phyloP scores from a whole-genome alignment of 2,329 filamentous ascomycete genomes.

The Fusarium paranaense region DNA sequence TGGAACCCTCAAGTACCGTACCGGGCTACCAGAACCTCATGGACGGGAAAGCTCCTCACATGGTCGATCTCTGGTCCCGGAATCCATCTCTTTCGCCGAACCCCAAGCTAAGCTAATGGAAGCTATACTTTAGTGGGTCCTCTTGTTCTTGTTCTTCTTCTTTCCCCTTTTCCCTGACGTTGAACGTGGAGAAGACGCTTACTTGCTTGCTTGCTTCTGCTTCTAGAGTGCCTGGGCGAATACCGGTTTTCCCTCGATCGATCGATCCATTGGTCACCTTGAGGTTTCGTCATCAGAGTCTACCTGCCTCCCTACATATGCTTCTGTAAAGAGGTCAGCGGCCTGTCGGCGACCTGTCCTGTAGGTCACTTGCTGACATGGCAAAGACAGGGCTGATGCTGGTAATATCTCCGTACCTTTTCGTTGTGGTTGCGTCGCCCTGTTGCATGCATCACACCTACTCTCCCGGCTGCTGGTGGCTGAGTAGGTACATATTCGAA shows the following conservation, averaged over 20 bases:
- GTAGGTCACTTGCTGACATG: not conserved
- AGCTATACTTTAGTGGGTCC: not conserved
- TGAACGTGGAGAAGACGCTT: not conserved
- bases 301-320: not conserved
- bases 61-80: slow-evolving; percentile 1
- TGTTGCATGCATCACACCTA: not conserved
- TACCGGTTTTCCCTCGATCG: not conserved
- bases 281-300: not conserved
- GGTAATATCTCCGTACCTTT: slow-evolving; percentile 1
- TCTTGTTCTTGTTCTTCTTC: not conserved
- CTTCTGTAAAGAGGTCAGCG: not conserved
- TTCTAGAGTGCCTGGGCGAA: not conserved
- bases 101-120: slow-evolving; percentile 2
- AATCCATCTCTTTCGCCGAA: not conserved
- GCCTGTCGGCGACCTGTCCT: not conserved
- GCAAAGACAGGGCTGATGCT: slow-evolving; percentile 15
- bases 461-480: slow-evolving; percentile 9
- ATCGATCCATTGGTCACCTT: not conserved
- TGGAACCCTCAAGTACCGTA: slow-evolving; percentile 27
- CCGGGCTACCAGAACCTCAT: slow-evolving; percentile 23
- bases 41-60: slow-evolving; percentile 23
- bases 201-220: not conserved
- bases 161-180: slow-evolving; percentile 4
- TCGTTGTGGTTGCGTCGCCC: not conserved
- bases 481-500: slow-evolving; percentile 2